Percentiles rank a stretch among this genome's conserved stretches.
Conservation (phyloP, 352 stramenopile species). For the Globisporangium abappressorium region DNA sequence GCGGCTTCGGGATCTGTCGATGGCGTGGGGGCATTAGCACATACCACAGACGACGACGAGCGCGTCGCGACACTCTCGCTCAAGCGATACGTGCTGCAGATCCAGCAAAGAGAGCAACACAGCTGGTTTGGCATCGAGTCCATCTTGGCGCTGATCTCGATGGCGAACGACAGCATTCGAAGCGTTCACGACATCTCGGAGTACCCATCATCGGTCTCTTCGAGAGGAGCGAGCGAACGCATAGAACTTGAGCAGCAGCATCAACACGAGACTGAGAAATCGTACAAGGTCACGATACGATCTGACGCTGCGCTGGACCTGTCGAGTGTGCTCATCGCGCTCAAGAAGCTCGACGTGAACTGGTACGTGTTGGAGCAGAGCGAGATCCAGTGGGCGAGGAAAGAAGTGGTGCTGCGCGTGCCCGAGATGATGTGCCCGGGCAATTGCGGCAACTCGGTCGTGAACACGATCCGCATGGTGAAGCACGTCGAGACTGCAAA, state of each 20-base stretch:
- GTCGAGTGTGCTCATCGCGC: slow-evolving; percentile 16
- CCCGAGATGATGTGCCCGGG: slow-evolving; percentile 80
- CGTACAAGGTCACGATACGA: slow-evolving; percentile 30
- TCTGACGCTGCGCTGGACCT: slow-evolving; percentile 29
- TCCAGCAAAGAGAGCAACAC: slow-evolving; percentile 22
- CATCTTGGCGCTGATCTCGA: slow-evolving; percentile 39
- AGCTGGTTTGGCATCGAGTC: slow-evolving; percentile 21
- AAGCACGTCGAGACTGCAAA: slow-evolving; percentile 44
- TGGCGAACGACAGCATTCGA: slow-evolving; percentile 30
- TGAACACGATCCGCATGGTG: slow-evolving; percentile 51
- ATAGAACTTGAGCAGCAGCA: background rate
- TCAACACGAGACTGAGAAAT: background rate
- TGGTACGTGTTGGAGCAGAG: slow-evolving; percentile 37
- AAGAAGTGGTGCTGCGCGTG: slow-evolving; percentile 65
- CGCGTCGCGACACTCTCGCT: slow-evolving; percentile 20
- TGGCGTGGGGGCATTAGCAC: background rate
- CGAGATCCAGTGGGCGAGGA: slow-evolving; percentile 40
- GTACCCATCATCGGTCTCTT: slow-evolving; percentile 6
- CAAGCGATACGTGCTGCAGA: slow-evolving; percentile 30
- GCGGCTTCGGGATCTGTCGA: slow-evolving; percentile 10
- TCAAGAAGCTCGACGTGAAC: slow-evolving; percentile 30
- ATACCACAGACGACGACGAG: background rate
- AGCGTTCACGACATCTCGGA: slow-evolving; percentile 40
- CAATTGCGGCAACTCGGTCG: slow-evolving; percentile 72
- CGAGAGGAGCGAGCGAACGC: background rate